Base-by-base conservation (phyloP, 345 rosid species). In the Salix suchowensis region DNA sequence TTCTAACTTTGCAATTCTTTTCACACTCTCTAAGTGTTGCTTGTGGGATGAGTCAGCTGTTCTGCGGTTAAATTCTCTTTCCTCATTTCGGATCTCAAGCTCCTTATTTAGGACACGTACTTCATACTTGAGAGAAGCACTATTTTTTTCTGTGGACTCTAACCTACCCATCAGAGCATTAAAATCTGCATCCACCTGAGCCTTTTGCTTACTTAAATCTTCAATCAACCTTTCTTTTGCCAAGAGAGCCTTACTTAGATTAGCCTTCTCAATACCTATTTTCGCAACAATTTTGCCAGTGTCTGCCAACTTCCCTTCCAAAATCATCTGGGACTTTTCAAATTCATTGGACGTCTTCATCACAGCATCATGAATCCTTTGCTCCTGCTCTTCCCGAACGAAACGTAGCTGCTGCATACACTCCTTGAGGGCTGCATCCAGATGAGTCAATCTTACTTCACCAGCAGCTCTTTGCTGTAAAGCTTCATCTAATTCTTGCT, bases 11-110 rank as follows among this genome's bases (percentile, higher is more conserved):
- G 96, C 90, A 76, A 96, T 88, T 81, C 89, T 93, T 87, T 87
- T 96, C 55, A 85, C 94, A 75, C 87, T 89, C 87, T 93, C 97
- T 36, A 91, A 78, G 77, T 93, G 92, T 71, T 89, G 94, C 80
- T 87, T 93, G 81, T 91, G 94, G 1, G 94, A 88, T 79, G 88
- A 88, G 80, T 91, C 94, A 67, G 91, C 81, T 11, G 90, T 82
- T 85, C 91, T 85, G 71, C 86, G 88, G 23, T 85, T 91, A 78
- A 93, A 93, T 78, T 96, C 99, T 83, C 91, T 91, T 85, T 96
- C 98, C 79, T 96, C 96, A 52, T 88, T 93, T 75, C 96, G 80
- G 77, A 96, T 89, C 88, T 96, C 98, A 4, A 93, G 91, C 79
- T 96, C 99, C 90, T 93, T 96, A 85, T 89, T 92, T 36, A 96